Evolutionary conservation across 202 grass and related monocot genomes (phyloP).

Genomic region (Alloteropsis angusta): DNA sequence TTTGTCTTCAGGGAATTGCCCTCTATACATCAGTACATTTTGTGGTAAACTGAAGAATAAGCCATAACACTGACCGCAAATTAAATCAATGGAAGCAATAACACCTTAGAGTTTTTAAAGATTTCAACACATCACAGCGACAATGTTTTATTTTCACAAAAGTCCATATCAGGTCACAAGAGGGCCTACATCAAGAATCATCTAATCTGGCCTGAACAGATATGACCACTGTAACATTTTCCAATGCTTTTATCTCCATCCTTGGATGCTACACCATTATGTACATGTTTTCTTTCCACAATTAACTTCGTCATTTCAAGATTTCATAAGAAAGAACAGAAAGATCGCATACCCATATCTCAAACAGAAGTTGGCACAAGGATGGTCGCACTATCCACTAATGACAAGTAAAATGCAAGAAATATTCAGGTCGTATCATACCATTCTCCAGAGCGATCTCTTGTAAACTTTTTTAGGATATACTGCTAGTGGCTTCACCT

Average conservation of each 20-base stretch:
- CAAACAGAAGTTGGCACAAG: neutral
- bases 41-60: neutral
- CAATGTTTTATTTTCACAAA: neutral
- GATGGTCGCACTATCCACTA: neutral
- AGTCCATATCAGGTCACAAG: neutral
- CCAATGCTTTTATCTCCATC: neutral
- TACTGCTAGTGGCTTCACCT: neutral
- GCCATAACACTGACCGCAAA: neutral
- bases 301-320: neutral
- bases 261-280: neutral
- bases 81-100: neutral
- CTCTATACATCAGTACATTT: neutral
- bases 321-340: neutral
- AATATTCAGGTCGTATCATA: neutral
- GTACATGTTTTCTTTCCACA: neutral
- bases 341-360: neutral
- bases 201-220: neutral
- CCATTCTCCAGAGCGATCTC: neutral
- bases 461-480: neutral
- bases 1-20: neutral
- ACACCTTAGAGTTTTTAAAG: neutral
- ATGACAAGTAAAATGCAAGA: neutral
- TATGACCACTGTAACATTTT: too few species aligned
- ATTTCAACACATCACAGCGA: neutral
- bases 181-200: neutral